Percentiles rank a stretch among this genome's conserved stretches.
These are phyloP conservation scores for Fragaria iinumae DNA, from an alignment of 306 rosid species.

Conservation along the genomic window DNA sequence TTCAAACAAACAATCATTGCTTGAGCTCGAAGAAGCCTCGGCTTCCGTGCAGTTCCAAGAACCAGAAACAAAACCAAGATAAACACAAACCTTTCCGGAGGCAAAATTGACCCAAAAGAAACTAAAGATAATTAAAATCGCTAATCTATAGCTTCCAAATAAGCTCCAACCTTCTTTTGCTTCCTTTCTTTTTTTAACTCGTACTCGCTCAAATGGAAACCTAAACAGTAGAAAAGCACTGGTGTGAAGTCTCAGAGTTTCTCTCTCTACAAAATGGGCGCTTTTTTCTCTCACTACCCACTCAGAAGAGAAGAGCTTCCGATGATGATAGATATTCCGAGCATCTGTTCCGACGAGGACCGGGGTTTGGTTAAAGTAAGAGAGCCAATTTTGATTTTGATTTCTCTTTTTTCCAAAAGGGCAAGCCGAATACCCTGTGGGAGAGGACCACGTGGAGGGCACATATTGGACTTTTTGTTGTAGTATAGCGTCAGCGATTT, in stretches of 20 bases:
- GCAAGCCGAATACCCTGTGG: slow-evolving; percentile 15
- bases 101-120: slow-evolving; percentile 7
- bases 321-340: slow-evolving; percentile 38
- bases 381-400: background rate
- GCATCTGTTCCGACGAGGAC: slow-evolving; percentile 54
- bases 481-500: slow-evolving; percentile 33
- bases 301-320: slow-evolving; percentile 23
- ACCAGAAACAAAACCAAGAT: slow-evolving; percentile 17
- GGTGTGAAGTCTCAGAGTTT: background rate
- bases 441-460: slow-evolving; percentile 33
- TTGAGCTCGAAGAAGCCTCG: slow-evolving; percentile 65
- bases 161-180: slow-evolving; percentile 21
- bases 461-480: background rate
- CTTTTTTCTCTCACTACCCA: slow-evolving; percentile 35
- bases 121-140: slow-evolving; percentile 8
- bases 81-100: background rate
- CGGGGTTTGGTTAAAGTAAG: slow-evolving; percentile 19
- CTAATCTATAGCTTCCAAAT: slow-evolving; percentile 11
- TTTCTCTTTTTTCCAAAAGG: background rate
- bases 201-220: background rate
- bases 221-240: slow-evolving; percentile 13
- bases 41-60: slow-evolving; percentile 35
- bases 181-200: background rate
- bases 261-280: slow-evolving; percentile 31
- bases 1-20: slow-evolving; percentile 26